A percentile compares a stretch with the other conserved stretches of the same genome.
Evolutionary conservation across 345 rosid genomes (phyloP).

Genomic region (Nephelium lappaceum): DNA sequence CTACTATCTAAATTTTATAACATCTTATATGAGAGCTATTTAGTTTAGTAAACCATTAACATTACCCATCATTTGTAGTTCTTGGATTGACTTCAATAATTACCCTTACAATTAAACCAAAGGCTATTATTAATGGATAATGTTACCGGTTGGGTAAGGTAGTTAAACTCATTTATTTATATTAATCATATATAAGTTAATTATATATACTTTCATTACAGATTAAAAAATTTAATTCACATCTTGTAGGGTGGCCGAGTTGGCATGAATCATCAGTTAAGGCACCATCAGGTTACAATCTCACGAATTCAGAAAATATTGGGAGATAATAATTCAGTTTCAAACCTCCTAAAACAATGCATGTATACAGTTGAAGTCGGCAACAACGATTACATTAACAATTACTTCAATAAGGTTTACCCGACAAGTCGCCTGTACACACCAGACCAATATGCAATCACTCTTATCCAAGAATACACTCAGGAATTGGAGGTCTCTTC

Average conservation of each 20-base stretch:
- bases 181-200: too few species aligned
- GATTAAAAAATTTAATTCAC: neutral
- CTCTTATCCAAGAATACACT: constrained; percentile 24
- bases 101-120: too few species aligned
- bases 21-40: too few species aligned
- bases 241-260: constrained; percentile 16
- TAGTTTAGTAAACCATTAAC: too few species aligned
- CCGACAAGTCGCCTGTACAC: neutral
- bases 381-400: constrained; percentile 20
- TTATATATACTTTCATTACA: too few species aligned
- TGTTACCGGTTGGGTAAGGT: too few species aligned
- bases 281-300: constrained; percentile 9
- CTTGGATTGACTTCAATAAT: too few species aligned
- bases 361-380: constrained; percentile 21
- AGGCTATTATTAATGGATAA: too few species aligned
- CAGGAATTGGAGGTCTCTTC: constrained; percentile 19
- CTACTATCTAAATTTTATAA: too few species aligned
- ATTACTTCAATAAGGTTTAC: constrained; percentile 16
- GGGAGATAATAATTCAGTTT: neutral
- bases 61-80: too few species aligned
- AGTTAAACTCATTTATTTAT: too few species aligned
- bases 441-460: constrained; percentile 29
- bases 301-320: neutral
- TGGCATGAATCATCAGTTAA: constrained; percentile 6
- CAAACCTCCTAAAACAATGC: constrained; percentile 15